A percentile compares a stretch with the other conserved stretches of the same genome.
Conservation (phyloP, 2,329 filamentous ascomycete species). For the Pseudogymnoascus destructans region DNA sequence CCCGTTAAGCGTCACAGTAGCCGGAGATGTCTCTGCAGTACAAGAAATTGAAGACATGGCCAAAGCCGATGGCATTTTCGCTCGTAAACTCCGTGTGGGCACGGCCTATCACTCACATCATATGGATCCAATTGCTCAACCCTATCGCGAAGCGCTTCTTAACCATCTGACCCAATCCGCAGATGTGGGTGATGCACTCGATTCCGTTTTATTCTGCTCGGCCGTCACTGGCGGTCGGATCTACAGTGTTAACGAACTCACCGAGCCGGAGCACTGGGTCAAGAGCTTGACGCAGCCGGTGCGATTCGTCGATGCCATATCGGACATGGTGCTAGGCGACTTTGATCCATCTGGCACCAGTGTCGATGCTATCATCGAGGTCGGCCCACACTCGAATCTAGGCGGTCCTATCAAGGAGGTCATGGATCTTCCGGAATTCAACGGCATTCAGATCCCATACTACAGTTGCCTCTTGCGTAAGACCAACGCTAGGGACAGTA, state of each 20-base stretch:
- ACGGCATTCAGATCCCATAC: background rate
- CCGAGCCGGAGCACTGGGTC: constrained; percentile 32
- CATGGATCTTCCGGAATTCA: constrained; percentile 7
- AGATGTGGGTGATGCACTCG: background rate
- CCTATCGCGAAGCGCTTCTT: constrained; percentile 26
- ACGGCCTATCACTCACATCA: constrained; percentile 33
- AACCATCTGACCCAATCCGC: too few species aligned
- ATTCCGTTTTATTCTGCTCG: background rate
- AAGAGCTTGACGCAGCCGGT: constrained; percentile 34
- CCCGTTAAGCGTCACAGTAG: constrained; percentile 21
- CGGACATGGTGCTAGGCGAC: constrained; percentile 9
- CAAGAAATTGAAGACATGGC: constrained; percentile 16
- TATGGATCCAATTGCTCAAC: constrained; percentile 33
- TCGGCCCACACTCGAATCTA: constrained; percentile 15
- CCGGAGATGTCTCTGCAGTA: constrained; percentile 17
- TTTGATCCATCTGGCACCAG: constrained; percentile 7
- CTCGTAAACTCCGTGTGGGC: constrained; percentile 27
- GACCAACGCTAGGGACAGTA: background rate
- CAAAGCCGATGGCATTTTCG: constrained; percentile 21
- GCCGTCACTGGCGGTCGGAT: background rate
- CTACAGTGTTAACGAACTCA: constrained; percentile 10
- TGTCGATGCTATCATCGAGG: constrained; percentile 13
- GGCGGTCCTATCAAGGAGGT: constrained; percentile 17
- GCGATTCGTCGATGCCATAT: constrained; percentile 29
- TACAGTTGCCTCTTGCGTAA: constrained; percentile 1